Base-by-base conservation (phyloP, 164 flowering plant genomes). In the Akebia trifoliata region DNA sequence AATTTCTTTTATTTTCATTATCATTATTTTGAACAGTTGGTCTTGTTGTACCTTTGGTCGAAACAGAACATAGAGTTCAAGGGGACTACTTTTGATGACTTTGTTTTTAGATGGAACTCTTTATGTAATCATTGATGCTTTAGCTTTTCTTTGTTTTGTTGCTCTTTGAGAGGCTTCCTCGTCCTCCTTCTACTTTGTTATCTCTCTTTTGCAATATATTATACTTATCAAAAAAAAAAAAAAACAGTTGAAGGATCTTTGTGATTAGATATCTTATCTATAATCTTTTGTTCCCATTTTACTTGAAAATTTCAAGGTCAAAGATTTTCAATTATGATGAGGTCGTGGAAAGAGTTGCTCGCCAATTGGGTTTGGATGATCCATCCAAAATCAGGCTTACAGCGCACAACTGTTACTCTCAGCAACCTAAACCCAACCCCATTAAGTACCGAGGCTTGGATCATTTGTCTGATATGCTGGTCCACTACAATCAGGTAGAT, bases 381-480 rank as follows among this genome's bases (percentile, higher is more conserved):
- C 87, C 98, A 63, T 72, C 97, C 21, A 93, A 87, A 76, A 81
- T 93, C 31, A 73, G 98, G 73, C 83, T 93, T 26, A 93, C 98
- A 45, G 69, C 98, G 52, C 97, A 90, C 65, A 93, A 87, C 70
- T 85, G 94, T 66, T 93, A 93, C 72, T 85, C 92, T 59, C 96
- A 90, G 75, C 96, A 90, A 63, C 98, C 98, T 35, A 93, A 87
- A 71, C 96, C 98, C 37, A 84, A 82, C 52, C 92, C 96, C 1
- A 86, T 93, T 32, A 93, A 87, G 67, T 90, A 82, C 61, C 73
- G 96, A 29, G 97, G 96, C 26, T 82, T 84, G 8, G 95, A 93
- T 18, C 91, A 70, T 73, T 69, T 93, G 64, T 71, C 91, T 38
- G 99, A 93, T 58, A 90, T 93, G 97, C 68, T 93, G 47, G 81